Percentiles rank a stretch among this genome's conserved stretches.
Conservation (phyloP, 169 alveolate species). For the Eimeria mitis region DNA sequence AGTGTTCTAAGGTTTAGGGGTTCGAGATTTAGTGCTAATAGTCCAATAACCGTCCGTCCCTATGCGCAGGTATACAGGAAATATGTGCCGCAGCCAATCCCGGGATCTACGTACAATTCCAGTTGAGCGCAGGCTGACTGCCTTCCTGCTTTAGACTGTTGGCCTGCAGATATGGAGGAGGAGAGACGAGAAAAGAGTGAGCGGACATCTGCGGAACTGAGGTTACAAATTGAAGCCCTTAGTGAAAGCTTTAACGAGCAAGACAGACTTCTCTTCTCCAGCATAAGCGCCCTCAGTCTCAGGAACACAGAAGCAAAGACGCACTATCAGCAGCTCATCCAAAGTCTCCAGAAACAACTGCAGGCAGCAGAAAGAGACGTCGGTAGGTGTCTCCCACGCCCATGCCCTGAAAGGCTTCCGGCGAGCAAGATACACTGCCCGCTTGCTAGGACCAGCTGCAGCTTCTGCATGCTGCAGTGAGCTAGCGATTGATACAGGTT, state of each 20-base stretch:
- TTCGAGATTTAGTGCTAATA: background rate
- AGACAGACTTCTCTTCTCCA: slow-evolving; percentile 31
- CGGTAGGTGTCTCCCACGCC: background rate
- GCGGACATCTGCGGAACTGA: slow-evolving; percentile 5
- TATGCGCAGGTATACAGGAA: background rate
- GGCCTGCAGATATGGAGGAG: slow-evolving; percentile 32
- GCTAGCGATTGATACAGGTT: background rate
- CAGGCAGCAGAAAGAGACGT: slow-evolving; percentile 59
- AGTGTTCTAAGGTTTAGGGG: background rate
- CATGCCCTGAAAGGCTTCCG: background rate
- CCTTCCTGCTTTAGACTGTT: background rate
- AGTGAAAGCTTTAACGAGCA: slow-evolving; percentile 14
- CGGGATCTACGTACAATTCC: background rate
- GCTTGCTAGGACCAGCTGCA: background rate
- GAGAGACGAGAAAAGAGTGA: slow-evolving; percentile 41
- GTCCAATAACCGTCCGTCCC: background rate
- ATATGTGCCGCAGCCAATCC: background rate
- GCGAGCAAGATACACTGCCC: background rate
- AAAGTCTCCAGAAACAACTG: slow-evolving; percentile 31
- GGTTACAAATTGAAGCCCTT: background rate
- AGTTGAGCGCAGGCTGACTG: background rate
- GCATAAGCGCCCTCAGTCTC: slow-evolving; percentile 15
- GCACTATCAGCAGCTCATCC: slow-evolving; percentile 39
- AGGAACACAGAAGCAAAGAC: slow-evolving; percentile 12
- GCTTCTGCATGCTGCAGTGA: background rate